Conservation (phyloP, 495 filamentous ascomycete species). For the Tuber aestivum region DNA sequence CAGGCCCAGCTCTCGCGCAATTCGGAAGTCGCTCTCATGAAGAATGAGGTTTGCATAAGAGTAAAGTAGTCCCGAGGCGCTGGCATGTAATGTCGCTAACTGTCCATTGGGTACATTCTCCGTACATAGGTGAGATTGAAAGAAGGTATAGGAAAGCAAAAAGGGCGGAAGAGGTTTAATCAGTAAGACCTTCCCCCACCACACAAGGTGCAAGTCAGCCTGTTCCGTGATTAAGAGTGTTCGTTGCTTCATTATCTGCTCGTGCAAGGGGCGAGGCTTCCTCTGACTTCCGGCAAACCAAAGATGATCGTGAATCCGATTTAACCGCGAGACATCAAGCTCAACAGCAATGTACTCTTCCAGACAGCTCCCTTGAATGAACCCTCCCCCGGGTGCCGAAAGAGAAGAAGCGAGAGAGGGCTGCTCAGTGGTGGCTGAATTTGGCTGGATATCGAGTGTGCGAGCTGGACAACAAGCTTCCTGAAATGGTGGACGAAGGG, state of each 20-base stretch:
- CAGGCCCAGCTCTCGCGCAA: slow-evolving; percentile 43
- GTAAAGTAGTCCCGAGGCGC: slow-evolving; percentile 46
- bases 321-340: slow-evolving; percentile 17
- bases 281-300: slow-evolving; percentile 31
- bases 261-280: slow-evolving; percentile 45
- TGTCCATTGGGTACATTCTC: not conserved
- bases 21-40: slow-evolving; percentile 44
- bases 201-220: slow-evolving; percentile 53
- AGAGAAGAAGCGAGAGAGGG: no score
- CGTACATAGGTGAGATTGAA: slow-evolving; percentile 43
- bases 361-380: no score
- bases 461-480: no score
- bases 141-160: slow-evolving; percentile 50
- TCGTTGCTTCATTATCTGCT: slow-evolving; percentile 47
- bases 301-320: slow-evolving; percentile 23
- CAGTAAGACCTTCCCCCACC: slow-evolving; percentile 51
- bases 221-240: slow-evolving; percentile 50
- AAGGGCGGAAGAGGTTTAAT: slow-evolving; percentile 55
- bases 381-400: no score
- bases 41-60: slow-evolving; percentile 46
- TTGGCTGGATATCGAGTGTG: no score
- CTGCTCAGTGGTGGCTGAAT: no score
- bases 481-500: no score
- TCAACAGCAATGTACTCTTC: no score
- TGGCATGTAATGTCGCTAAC: slow-evolving; percentile 15